These are phyloP conservation scores for Cercis canadensis DNA, from an alignment of 306 rosid genomes.

Conservation along the genomic window DNA sequence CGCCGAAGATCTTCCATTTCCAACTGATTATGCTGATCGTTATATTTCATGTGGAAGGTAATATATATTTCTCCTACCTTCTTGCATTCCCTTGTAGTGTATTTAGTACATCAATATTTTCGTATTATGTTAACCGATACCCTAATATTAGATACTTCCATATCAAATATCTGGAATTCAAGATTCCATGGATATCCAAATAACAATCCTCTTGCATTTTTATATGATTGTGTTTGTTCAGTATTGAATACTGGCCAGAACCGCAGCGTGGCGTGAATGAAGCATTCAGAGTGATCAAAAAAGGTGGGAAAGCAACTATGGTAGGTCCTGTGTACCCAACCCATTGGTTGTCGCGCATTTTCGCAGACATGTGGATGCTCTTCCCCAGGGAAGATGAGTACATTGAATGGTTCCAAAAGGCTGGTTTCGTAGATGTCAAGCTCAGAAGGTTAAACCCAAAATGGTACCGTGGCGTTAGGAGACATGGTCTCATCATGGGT, in stretches of 20 bases:
- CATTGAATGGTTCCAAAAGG: too few species aligned
- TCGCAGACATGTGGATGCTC: conserved; percentile 81
- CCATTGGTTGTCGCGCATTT: conserved; percentile 73
- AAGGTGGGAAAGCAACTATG: conserved; percentile 67
- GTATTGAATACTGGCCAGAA: conserved; percentile 48
- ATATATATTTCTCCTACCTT: conserved; percentile 26
- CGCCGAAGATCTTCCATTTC: conserved; percentile 76
- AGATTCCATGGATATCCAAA: too few species aligned
- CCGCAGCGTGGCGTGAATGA: conserved; percentile 80
- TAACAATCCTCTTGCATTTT: conserved; percentile 35
- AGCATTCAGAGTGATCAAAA: conserved; percentile 72
- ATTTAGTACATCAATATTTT: background rate
- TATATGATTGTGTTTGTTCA: conserved; percentile 56
- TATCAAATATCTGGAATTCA: too few species aligned
- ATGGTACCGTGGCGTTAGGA: conserved; percentile 71
- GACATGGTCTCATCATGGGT: conserved; percentile 80
- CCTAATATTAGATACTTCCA: too few species aligned
- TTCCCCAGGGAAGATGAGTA: conserved; percentile 75
- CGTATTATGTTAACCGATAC: too few species aligned
- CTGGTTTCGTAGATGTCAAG: conserved; percentile 40
- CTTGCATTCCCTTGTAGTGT: background rate
- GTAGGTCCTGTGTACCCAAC: conserved; percentile 82
- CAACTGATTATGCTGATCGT: conserved; percentile 71
- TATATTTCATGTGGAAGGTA: conserved; percentile 74
- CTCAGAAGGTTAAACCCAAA: conserved; percentile 75